Evolutionary conservation across 495 filamentous ascomycete species (phyloP).

Genomic region (Barbatosphaeria neglecta): DNA sequence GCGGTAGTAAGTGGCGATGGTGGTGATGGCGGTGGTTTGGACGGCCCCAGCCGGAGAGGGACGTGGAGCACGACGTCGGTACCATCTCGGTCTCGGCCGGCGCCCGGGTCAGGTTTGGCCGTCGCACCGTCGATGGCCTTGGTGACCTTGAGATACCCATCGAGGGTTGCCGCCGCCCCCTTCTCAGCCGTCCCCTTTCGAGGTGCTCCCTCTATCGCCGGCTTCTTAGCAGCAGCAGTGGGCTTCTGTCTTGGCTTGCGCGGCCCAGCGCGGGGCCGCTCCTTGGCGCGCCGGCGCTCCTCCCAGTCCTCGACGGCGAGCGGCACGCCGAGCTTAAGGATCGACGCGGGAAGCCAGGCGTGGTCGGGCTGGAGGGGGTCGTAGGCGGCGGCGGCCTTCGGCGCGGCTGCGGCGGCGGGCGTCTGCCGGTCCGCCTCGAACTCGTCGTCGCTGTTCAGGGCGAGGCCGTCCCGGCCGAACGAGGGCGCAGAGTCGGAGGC

Average conservation of each 20-base stretch:
- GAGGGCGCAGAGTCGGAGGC: conserved; percentile 20
- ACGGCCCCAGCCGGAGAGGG: neutral
- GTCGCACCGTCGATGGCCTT: conserved; percentile 9
- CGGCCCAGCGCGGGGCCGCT: conserved; percentile 12
- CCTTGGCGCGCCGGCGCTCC: conserved; percentile 39
- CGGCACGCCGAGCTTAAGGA: conserved; percentile 59
- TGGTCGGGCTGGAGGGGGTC: conserved; percentile 58
- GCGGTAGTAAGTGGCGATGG: neutral
- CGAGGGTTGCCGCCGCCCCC: conserved; percentile 15
- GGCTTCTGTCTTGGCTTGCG: neutral
- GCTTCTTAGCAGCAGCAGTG: neutral
- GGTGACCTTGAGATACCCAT: conserved; percentile 27
- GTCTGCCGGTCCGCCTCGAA: conserved; percentile 41
- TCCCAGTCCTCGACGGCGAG: conserved; percentile 70
- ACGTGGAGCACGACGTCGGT: neutral
- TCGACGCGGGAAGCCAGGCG: conserved; percentile 63
- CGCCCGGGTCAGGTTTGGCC: neutral
- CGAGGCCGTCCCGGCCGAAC: conserved; percentile 34
- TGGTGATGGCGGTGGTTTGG: neutral
- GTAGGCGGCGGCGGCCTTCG: conserved; percentile 48
- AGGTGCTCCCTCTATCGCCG: conserved; percentile 10
- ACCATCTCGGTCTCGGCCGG: neutral
- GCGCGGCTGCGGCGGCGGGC: conserved; percentile 13
- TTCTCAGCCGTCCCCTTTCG: conserved; percentile 14
- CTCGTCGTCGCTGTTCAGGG: conserved; percentile 43